Base-by-base conservation (phyloP, 352 stramenopile species). In the Phytophthora sansomeana region DNA sequence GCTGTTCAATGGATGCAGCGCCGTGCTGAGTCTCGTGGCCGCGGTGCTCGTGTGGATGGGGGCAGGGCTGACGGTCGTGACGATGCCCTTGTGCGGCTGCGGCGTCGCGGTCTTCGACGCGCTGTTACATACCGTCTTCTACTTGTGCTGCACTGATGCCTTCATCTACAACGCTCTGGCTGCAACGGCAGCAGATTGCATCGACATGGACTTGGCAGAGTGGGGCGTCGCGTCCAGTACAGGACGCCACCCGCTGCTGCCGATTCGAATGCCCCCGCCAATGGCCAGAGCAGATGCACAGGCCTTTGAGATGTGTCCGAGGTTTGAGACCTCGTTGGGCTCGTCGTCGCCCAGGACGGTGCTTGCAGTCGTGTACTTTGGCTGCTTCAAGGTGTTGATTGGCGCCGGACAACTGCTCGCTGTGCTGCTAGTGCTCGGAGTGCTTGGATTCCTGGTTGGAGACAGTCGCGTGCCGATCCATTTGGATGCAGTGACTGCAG, bases 61-160 rank as follows among this genome's bases (percentile, higher is more conserved):
- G 1, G 52, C 72, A 6, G 14, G 61, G 33, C 44, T 86, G 29
- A 38, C 70, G 9, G 39, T 83, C 19, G 29, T 74, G 42, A 63
- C 73, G 43, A 71, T 92, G 21, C 80, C 81, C n/a, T 50, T 90
- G 11, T 90, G 80, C 28, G 77, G 80, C 48, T 77, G 78, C n/a
- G 78, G 80, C 26, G 44, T 90, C 42, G 54, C 83, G 9, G 63
- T 90, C 38, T 83, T 86, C 42, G 68, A 78, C 14, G 29, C 58
- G n/a, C 47, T 90, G 24, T 41, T 91, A 29, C 72, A 60, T 9
- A 17, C 67, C 1, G 70, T 78, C 19, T 86, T 78, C 47, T 77
- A 72, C 41, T 52, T 83, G 38, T 78, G 72, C 43, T 71, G 64
- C 47, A 50, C 67, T 0, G 83, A 91, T 39, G 78, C 63, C 0